Conservation (phyloP, 768 basidiomycete species). For the Nidularia pulvinata region DNA sequence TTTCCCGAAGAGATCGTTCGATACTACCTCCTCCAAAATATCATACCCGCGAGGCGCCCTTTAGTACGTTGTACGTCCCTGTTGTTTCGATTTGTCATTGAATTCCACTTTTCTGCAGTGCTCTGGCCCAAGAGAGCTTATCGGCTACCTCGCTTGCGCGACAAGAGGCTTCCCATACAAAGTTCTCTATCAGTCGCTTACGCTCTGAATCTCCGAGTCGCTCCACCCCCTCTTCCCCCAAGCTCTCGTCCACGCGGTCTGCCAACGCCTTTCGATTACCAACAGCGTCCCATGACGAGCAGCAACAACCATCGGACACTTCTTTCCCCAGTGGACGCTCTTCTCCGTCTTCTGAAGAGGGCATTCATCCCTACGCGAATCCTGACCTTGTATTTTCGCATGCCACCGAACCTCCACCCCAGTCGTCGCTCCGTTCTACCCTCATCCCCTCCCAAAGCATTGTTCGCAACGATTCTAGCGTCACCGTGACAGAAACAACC, state of each 20-base stretch:
- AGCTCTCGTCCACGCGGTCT: constrained; percentile 22
- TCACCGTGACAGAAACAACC: constrained; percentile 47
- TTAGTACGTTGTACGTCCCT: constrained; percentile 45
- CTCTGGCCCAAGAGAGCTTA: constrained; percentile 59
- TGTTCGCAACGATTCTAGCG: constrained; percentile 46
- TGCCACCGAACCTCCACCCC: constrained; percentile 25
- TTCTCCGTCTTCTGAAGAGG: constrained; percentile 25
- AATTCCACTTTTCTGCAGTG: background rate
- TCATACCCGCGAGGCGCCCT: constrained; percentile 53
- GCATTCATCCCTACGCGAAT: constrained; percentile 80
- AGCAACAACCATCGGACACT: constrained; percentile 6
- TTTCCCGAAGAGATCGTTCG: constrained; percentile 57
- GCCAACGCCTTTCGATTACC: constrained; percentile 16
- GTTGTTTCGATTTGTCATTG: constrained; percentile 4
- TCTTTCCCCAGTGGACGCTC: constrained; percentile 4
- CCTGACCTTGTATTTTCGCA: constrained; percentile 58
- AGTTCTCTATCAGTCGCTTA: constrained; percentile 39
- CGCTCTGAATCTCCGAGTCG: constrained; percentile 27
- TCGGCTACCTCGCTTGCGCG: constrained; percentile 53
- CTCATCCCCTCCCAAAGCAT: constrained; percentile 23
- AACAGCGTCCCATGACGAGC: constrained; percentile 1
- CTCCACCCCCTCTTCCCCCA: constrained; percentile 24
- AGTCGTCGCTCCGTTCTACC: constrained; percentile 22
- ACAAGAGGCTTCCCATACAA: constrained; percentile 35
- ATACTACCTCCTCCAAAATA: constrained; percentile 49